phyloP scores from a whole-genome alignment of 1,284 basidiomycete species.

The Chalciporus sp. region DNA sequence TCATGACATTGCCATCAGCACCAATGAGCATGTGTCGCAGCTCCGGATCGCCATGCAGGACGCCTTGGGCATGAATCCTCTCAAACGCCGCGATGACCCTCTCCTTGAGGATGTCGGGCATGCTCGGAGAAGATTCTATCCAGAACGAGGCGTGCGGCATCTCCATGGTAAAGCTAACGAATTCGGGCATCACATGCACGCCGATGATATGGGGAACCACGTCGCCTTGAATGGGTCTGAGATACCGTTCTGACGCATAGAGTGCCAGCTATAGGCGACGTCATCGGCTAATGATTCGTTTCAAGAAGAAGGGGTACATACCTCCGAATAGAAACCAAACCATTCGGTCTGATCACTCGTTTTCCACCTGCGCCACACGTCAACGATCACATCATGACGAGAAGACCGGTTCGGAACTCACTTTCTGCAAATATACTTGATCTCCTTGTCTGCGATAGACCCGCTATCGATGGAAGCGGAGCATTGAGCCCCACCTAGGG shows the following conservation, averaged over 20 bases:
- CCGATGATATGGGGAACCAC: constrained; percentile 57
- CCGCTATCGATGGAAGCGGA: constrained; percentile 44
- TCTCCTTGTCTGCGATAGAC: constrained; percentile 32
- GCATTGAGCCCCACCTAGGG: constrained; percentile 44
- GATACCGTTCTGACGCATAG: constrained; percentile 48
- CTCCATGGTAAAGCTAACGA: constrained; percentile 52
- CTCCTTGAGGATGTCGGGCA: constrained; percentile 53
- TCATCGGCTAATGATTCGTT: constrained; percentile 1
- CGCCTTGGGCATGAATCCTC: constrained; percentile 49
- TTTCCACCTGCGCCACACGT: constrained; percentile 40
- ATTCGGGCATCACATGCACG: constrained; percentile 42
- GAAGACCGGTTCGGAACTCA: constrained; percentile 27
- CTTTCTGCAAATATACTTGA: constrained; percentile 53
- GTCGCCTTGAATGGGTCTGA: constrained; percentile 53
- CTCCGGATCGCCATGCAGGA: constrained; percentile 53
- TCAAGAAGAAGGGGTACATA: constrained; percentile 9
- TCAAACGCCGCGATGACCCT: constrained; percentile 50
- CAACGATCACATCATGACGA: constrained; percentile 5
- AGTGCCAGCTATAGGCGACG: constrained; percentile 33
- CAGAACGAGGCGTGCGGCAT: constrained; percentile 56
- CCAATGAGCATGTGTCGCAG: constrained; percentile 60
- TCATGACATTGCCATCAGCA: constrained; percentile 53
- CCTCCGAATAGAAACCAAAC: constrained; percentile 49
- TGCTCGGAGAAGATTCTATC: constrained; percentile 54
- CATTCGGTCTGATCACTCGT: constrained; percentile 35